phyloP scores from a whole-genome alignment of 2,329 filamentous ascomycete species.

The Fusarium nygamai region DNA sequence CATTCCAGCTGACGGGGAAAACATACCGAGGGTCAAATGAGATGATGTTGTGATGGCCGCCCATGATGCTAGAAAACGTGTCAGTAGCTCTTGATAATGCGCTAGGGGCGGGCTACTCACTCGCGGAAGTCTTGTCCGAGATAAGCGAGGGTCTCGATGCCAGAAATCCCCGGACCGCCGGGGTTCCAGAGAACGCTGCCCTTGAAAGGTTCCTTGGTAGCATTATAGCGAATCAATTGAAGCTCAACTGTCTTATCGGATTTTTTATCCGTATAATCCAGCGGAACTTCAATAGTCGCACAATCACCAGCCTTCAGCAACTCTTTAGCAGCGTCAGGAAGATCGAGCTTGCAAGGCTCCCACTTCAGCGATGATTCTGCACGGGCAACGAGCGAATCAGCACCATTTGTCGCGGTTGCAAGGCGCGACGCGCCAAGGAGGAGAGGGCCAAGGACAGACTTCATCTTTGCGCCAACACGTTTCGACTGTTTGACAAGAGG shows the following conservation, averaged over 20 bases:
- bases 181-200: conserved; percentile 54
- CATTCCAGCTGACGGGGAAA: rapidly evolving
- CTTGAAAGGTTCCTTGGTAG: conserved; percentile 43
- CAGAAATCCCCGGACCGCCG: conserved; percentile 47
- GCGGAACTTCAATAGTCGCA: conserved; percentile 48
- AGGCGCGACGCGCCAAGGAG: conserved; percentile 4
- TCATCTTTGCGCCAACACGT: background rate
- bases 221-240: conserved; percentile 46
- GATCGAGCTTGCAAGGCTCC: conserved; percentile 9
- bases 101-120: background rate
- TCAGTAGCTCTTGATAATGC: background rate
- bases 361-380: conserved; percentile 5
- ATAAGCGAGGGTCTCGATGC: conserved; percentile 19
- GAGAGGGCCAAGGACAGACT: background rate
- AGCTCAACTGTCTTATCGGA: conserved; percentile 44
- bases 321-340: background rate
- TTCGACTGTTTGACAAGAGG: background rate
- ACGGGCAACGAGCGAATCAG: background rate
- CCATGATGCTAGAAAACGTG: conserved; percentile 1
- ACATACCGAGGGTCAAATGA: conserved; percentile 38
- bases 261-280: conserved; percentile 49
- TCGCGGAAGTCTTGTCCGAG: conserved; percentile 21
- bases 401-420: background rate
- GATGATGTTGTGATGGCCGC: conserved; percentile 26
- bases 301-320: conserved; percentile 41